phyloP scores from a whole-genome alignment of 805 yeast species.

The Candida morakotiae region DNA sequence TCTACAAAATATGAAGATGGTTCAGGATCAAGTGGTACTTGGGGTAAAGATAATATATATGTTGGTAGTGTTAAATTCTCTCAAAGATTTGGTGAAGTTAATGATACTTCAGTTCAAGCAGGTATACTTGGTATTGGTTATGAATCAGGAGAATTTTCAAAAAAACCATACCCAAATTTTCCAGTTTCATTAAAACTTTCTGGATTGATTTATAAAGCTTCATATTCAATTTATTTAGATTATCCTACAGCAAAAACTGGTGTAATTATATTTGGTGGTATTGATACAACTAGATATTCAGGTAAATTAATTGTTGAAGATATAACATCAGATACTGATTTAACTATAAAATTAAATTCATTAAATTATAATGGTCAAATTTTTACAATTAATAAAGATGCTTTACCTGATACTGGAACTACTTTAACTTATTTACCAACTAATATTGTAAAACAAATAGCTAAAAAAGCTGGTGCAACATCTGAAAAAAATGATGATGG shows the following conservation, averaged over 20 bases:
- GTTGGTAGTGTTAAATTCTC: conserved; percentile 10
- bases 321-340: conserved; percentile 7
- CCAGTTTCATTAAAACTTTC: conserved; percentile 28
- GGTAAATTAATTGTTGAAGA: conserved; percentile 15
- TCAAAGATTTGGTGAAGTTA: conserved; percentile 18
- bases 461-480: too few species aligned
- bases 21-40: conserved; percentile 11
- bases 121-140: conserved; percentile 79
- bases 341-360: conserved; percentile 44
- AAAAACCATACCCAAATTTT: conserved; percentile 21
- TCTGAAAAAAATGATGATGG: neutral
- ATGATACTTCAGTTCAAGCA: conserved; percentile 45
- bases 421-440: conserved; percentile 42
- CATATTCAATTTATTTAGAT: conserved; percentile 35
- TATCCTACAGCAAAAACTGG: conserved; percentile 18
- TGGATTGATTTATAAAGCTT: conserved; percentile 30
- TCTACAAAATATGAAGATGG: conserved; percentile 10
- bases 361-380: conserved; percentile 18
- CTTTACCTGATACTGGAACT: conserved; percentile 33
- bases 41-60: conserved; percentile 13
- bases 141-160: conserved; percentile 58
- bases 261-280: conserved; percentile 28
- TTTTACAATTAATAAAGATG: conserved; percentile 16
- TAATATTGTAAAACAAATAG: conserved; percentile 11
- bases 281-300: conserved; percentile 24